A percentile compares a stretch with the other conserved stretches of the same genome.
These are phyloP conservation scores for Psilocybe subaeruginosa DNA, from an alignment of 768 basidiomycete species.

Conservation along the genomic window DNA sequence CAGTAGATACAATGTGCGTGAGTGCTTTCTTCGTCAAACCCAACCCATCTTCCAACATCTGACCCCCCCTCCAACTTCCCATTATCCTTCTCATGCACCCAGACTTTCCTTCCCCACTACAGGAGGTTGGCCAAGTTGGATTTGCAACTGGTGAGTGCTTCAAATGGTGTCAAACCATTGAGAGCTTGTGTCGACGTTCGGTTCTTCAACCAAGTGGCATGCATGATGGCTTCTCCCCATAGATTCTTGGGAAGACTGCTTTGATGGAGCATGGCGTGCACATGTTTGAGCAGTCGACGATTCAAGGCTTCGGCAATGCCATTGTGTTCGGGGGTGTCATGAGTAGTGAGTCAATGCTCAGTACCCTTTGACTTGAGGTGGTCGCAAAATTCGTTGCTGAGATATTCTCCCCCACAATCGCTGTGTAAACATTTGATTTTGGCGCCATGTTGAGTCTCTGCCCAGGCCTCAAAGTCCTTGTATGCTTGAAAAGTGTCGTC, in stretches of 20 bases:
- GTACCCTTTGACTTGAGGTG: conserved; percentile 10
- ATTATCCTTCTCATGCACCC: conserved; percentile 22
- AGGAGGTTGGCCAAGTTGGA: conserved; percentile 18
- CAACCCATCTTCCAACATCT: conserved; percentile 34
- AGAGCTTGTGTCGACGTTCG: conserved; percentile 12
- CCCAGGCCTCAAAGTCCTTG: conserved; percentile 24
- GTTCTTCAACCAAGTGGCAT: conserved; percentile 19
- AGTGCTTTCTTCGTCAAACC: conserved; percentile 34
- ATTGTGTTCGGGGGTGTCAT: conserved; percentile 33
- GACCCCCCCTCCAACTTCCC: conserved; percentile 30
- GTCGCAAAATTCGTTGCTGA: conserved; percentile 8
- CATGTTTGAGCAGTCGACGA: conserved; percentile 29
- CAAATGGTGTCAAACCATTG: conserved; percentile 15
- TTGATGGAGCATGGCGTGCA: conserved; percentile 31
- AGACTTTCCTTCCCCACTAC: conserved; percentile 18
- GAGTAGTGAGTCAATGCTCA: neutral
- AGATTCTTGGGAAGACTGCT: conserved; percentile 30
- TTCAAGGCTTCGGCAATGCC: conserved; percentile 41
- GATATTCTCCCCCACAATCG: conserved; percentile 19
- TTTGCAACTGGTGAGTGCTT: conserved; percentile 15
- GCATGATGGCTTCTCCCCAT: conserved; percentile 26
- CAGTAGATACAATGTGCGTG: neutral
- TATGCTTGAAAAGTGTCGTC: conserved; percentile 28
- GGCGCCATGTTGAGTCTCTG: conserved; percentile 25
- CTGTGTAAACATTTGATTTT: conserved; percentile 28